phyloP scores from a whole-genome alignment of 2,329 filamentous ascomycete genomes.

The Ascochyta pisi region DNA sequence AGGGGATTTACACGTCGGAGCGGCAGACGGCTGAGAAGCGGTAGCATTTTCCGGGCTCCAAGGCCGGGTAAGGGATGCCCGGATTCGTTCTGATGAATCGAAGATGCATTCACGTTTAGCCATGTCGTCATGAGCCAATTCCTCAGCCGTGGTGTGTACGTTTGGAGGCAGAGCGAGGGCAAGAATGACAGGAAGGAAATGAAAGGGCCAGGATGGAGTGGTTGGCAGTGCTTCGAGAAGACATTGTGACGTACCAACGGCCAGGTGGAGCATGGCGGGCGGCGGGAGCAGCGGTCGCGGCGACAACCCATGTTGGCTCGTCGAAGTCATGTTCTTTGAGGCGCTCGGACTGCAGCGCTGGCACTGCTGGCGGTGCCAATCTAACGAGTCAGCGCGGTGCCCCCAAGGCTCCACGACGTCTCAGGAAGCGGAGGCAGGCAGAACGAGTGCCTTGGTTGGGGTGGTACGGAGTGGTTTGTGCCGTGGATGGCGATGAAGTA shows the following conservation, averaged over 20 bases:
- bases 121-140: constrained; percentile 15
- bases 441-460: background rate
- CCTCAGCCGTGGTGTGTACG: constrained; percentile 5
- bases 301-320: constrained; percentile 12
- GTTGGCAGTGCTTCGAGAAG: constrained; percentile 9
- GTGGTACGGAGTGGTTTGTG: background rate
- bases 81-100: background rate
- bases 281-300: constrained; percentile 11
- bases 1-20: constrained; percentile 2
- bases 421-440: constrained; percentile 5
- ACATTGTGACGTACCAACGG: constrained; percentile 11
- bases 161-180: background rate
- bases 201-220: constrained; percentile 12
- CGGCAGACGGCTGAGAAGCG: constrained; percentile 1
- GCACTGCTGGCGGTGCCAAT: constrained; percentile 14
- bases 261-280: constrained; percentile 2
- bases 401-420: constrained; percentile 2
- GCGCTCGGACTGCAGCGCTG: constrained; percentile 15
- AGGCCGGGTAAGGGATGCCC: constrained; percentile 10
- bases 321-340: constrained; percentile 7
- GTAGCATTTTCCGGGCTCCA: background rate
- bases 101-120: background rate
- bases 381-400: constrained; percentile 17
- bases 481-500: background rate
- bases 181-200: constrained; percentile 8